These are phyloP conservation scores for Albugo candida DNA, from an alignment of 352 stramenopile species.

Conservation along the genomic window DNA sequence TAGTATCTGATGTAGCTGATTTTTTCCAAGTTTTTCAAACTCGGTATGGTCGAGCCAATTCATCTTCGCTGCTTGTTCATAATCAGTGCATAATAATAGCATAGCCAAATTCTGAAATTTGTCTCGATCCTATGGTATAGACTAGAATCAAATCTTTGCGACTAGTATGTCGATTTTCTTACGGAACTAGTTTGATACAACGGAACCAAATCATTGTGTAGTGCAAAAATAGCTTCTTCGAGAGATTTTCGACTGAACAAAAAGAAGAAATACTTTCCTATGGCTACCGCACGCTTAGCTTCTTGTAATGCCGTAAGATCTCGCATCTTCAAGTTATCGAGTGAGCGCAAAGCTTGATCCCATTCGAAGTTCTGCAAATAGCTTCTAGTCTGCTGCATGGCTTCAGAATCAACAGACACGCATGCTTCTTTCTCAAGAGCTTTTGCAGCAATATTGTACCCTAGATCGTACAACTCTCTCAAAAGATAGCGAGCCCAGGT, in stretches of 20 bases:
- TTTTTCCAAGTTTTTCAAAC: slow-evolving; percentile 14
- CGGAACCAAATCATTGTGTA: neutral
- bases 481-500: slow-evolving; percentile 44
- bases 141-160: neutral
- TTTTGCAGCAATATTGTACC: slow-evolving; percentile 18
- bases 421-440: slow-evolving; percentile 34
- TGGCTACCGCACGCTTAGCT: slow-evolving; percentile 8
- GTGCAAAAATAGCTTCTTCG: too few relatives aligned
- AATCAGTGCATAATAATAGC: slow-evolving; percentile 33
- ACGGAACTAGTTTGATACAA: neutral
- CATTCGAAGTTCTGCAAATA: slow-evolving; percentile 21
- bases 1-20: slow-evolving; percentile 25
- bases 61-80: neutral
- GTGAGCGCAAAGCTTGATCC: slow-evolving; percentile 28
- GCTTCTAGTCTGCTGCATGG: slow-evolving; percentile 29
- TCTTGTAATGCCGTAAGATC: slow-evolving; percentile 23
- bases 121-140: slow-evolving; percentile 13
- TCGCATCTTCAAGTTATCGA: slow-evolving; percentile 16
- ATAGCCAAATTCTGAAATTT: slow-evolving; percentile 30
- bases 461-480: slow-evolving; percentile 56
- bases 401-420: slow-evolving; percentile 27
- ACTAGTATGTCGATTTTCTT: too few relatives aligned
- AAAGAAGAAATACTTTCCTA: too few relatives aligned
- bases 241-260: too few relatives aligned
- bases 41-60: slow-evolving; percentile 1